Evolutionary conservation across 2,329 filamentous ascomycete genomes (phyloP).

Genomic region (Xylariaceae sp.): DNA sequence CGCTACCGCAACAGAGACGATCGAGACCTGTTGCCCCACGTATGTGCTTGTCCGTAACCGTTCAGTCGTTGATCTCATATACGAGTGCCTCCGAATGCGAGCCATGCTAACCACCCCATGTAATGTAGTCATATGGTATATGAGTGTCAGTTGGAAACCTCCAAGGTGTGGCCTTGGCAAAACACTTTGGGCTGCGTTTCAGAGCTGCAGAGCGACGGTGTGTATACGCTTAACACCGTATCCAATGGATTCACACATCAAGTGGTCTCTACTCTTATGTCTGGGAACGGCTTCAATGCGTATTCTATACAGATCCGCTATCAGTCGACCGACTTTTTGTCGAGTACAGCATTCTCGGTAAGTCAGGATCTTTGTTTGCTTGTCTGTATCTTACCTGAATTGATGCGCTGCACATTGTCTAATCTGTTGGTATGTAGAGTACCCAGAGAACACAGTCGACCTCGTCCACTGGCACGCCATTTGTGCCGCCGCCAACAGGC

Average conservation of each 20-base stretch:
- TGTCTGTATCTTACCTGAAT: too few species aligned
- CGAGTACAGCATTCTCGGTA: background rate
- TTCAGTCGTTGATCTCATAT: background rate
- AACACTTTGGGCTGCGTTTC: constrained; percentile 17
- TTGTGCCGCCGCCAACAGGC: too few species aligned
- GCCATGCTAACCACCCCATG: background rate
- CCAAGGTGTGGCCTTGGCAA: constrained; percentile 10
- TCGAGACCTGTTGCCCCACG: constrained; percentile 20
- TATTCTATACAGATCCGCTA: constrained; percentile 18
- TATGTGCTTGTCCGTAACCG: constrained; percentile 2
- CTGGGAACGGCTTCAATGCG: constrained; percentile 16
- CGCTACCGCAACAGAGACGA: constrained; percentile 11
- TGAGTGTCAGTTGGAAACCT: constrained; percentile 3
- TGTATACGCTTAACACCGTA: background rate
- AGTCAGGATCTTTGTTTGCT: too few species aligned
- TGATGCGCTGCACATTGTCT: too few species aligned
- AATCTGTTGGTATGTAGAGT: too few species aligned
- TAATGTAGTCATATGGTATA: constrained; percentile 9
- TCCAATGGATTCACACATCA: background rate
- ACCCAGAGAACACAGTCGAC: too few species aligned
- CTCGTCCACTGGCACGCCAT: too few species aligned
- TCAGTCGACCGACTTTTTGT: constrained; percentile 13
- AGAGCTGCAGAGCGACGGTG: constrained; percentile 4
- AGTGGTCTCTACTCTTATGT: background rate
- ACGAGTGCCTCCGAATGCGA: background rate